Evolutionary conservation across 345 rosid genomes (phyloP).

Genomic region (Citrus australasica): DNA sequence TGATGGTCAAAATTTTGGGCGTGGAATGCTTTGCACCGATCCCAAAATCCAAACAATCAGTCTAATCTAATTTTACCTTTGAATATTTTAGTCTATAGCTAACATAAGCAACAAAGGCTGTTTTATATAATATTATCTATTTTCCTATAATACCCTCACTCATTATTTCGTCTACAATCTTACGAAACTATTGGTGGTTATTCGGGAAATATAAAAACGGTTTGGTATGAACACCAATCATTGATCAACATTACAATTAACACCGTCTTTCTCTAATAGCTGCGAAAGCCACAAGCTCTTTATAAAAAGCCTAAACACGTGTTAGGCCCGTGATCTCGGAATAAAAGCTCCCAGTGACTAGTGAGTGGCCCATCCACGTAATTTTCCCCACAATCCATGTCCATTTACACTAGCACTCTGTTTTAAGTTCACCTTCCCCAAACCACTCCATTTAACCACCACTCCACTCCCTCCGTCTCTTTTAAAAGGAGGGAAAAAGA

Average conservation of each 20-base stretch:
- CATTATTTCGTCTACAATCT: background rate
- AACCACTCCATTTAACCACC: conserved; percentile 22
- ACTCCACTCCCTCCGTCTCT: conserved; percentile 17
- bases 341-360: conserved; percentile 14
- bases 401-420: conserved; percentile 4
- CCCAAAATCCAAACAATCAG: conserved; percentile 7
- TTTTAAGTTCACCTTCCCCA: conserved; percentile 25
- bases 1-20: background rate
- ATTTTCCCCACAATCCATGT: conserved; percentile 7
- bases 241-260: too few relatives aligned
- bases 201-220: background rate
- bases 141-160: background rate
- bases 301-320: conserved; percentile 61
- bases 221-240: background rate
- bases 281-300: conserved; percentile 9
- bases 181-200: background rate
- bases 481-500: background rate
- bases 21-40: background rate
- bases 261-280: background rate
- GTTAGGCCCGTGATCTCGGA: conserved; percentile 51
- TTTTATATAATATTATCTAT: background rate
- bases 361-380: conserved; percentile 39
- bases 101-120: background rate
- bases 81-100: background rate
- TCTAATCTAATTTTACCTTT: background rate